A percentile compares a stretch with the other conserved stretches of the same genome.
Evolutionary conservation across 495 filamentous ascomycete genomes (phyloP).

Genomic region (Hypoxylon cercidicola): DNA sequence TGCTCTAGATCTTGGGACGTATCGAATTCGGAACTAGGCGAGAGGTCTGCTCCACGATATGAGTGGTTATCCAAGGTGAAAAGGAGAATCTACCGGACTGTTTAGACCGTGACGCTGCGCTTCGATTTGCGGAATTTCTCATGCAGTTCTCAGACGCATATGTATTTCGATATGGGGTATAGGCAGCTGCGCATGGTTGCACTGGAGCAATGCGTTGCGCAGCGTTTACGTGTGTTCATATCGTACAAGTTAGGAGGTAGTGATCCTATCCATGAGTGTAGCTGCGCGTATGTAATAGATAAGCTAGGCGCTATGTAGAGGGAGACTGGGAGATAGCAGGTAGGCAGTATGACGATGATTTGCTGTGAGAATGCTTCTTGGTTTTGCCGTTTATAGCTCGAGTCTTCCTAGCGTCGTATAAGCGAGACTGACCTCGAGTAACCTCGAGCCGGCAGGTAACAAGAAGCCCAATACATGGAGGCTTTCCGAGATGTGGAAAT

Average conservation of each 20-base stretch:
- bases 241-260: neutral
- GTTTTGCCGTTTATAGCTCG: constrained; percentile 12
- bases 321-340: constrained; percentile 16
- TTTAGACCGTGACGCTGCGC: constrained; percentile 3
- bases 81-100: constrained; percentile 19
- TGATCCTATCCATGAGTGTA: too few species aligned
- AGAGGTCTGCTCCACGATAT: neutral
- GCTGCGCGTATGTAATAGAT: too few species aligned
- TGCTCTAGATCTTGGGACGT: constrained; percentile 1
- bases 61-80: constrained; percentile 10
- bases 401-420: constrained; percentile 11
- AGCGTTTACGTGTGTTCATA: constrained; percentile 1
- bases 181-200: neutral
- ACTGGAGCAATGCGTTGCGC: constrained; percentile 6
- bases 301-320: too few species aligned
- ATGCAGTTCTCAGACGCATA: constrained; percentile 11
- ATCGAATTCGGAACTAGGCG: neutral
- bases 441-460: constrained; percentile 18
- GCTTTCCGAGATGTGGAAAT: constrained; percentile 11
- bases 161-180: too few species aligned
- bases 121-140: constrained; percentile 24
- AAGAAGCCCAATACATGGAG: too few species aligned
- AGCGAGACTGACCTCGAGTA: constrained; percentile 11
- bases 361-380: constrained; percentile 23
- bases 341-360: constrained; percentile 36